phyloP scores from a whole-genome alignment of 2,329 filamentous ascomycete species.

The Colletotrichum liriopes region DNA sequence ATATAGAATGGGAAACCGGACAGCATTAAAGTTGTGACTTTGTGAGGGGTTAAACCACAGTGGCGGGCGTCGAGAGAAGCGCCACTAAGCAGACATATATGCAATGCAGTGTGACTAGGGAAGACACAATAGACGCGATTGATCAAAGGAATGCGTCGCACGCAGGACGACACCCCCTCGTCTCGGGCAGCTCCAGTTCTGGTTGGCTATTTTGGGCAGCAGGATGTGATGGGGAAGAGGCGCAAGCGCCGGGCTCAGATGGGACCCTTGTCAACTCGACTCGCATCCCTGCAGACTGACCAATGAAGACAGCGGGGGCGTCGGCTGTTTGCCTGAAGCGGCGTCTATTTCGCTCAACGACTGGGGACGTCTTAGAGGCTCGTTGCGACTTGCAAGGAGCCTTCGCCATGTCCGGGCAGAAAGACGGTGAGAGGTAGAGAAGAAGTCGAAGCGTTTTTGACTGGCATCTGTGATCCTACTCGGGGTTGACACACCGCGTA shows the following conservation, averaged over 20 bases:
- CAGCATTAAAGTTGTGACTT: slow-evolving; percentile 19
- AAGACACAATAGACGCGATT: slow-evolving; percentile 45
- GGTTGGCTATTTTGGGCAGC: slow-evolving; percentile 58
- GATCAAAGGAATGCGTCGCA: slow-evolving; percentile 39
- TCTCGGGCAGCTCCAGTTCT: slow-evolving; percentile 46
- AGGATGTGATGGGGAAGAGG: slow-evolving; percentile 48
- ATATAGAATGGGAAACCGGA: slow-evolving; percentile 39
- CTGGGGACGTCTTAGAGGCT: slow-evolving; percentile 10
- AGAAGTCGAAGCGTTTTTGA: no score
- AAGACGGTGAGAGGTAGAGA: slow-evolving; percentile 37
- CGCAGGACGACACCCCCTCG: slow-evolving; percentile 44
- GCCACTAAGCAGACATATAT: slow-evolving; percentile 41
- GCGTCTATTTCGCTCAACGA: slow-evolving; percentile 40
- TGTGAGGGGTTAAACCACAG: slow-evolving; percentile 24
- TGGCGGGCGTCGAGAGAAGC: slow-evolving; percentile 30
- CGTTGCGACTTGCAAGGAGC: slow-evolving; percentile 19
- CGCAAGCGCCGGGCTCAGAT: slow-evolving; percentile 55
- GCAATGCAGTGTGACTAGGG: slow-evolving; percentile 43
- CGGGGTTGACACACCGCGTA: not conserved
- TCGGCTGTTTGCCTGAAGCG: slow-evolving; percentile 43
- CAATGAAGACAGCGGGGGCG: slow-evolving; percentile 45
- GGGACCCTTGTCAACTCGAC: slow-evolving; percentile 44
- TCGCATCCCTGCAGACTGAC: slow-evolving; percentile 43
- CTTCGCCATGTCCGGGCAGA: slow-evolving; percentile 28
- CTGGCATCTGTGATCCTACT: not conserved